phyloP scores from a whole-genome alignment of 768 basidiomycete species.

The Rhizopogon vulgaris region DNA sequence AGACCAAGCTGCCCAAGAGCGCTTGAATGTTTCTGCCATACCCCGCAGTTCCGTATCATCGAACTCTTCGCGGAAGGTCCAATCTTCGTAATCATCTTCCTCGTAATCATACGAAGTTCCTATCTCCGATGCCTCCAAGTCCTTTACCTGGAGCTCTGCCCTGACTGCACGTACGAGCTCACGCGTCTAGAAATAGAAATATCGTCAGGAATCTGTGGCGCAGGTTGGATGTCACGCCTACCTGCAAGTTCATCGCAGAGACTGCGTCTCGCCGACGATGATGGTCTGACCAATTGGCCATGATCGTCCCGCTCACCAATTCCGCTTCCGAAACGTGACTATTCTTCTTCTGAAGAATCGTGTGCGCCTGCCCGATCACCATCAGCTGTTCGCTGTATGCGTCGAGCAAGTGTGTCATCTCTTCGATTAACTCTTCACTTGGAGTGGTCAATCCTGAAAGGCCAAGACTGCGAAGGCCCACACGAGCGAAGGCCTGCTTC shows the following conservation, averaged over 20 bases:
- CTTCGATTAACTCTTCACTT: slow-evolving; percentile 24
- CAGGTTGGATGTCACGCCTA: slow-evolving; percentile 9
- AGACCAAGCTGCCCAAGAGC: slow-evolving; percentile 41
- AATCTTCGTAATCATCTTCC: slow-evolving; percentile 22
- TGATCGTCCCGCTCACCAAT: slow-evolving; percentile 39
- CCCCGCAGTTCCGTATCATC: slow-evolving; percentile 25
- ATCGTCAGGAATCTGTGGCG: neutral
- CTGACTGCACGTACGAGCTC: slow-evolving; percentile 33
- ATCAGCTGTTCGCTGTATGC: slow-evolving; percentile 29
- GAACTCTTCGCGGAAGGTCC: slow-evolving; percentile 20
- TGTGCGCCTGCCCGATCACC: slow-evolving; percentile 30
- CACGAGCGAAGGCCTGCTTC: slow-evolving; percentile 15
- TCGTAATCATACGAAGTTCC: slow-evolving; percentile 17
- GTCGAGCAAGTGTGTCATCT: slow-evolving; percentile 32
- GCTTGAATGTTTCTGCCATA: slow-evolving; percentile 26
- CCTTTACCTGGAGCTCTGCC: slow-evolving; percentile 20
- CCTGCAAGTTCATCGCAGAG: slow-evolving; percentile 39
- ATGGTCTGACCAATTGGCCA: slow-evolving; percentile 38
- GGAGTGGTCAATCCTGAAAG: slow-evolving; percentile 20
- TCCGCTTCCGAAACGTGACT: slow-evolving; percentile 33
- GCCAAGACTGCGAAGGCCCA: slow-evolving; percentile 27
- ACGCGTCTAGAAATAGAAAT: slow-evolving; percentile 25
- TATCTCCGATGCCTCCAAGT: slow-evolving; percentile 4
- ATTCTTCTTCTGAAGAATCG: slow-evolving; percentile 31
- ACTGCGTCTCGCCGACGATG: slow-evolving; percentile 34